phyloP scores from a whole-genome alignment of 306 rosid genomes.

The Gillenia trifoliata region DNA sequence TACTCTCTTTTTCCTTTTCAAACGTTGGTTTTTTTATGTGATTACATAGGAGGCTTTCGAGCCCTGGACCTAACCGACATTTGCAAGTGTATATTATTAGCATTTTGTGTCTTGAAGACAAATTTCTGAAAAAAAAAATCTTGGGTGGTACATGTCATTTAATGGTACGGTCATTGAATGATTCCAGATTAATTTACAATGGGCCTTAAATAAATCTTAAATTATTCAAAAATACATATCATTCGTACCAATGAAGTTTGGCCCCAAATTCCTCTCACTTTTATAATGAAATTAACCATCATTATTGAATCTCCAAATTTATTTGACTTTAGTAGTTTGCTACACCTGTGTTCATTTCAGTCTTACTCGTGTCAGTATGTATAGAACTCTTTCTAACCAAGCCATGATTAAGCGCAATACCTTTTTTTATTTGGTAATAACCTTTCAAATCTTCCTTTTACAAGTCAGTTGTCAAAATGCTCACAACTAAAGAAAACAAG shows the following conservation, averaged over 20 bases:
- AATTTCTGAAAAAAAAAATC: no score
- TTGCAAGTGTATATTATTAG: not conserved
- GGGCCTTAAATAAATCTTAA: no score
- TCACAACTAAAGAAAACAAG: not conserved
- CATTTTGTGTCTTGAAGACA: not conserved
- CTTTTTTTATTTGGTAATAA: not conserved
- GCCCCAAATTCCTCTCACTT: not conserved
- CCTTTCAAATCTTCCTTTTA: not conserved
- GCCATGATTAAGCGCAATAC: not conserved
- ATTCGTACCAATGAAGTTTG: no score
- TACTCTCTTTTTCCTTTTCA: not conserved
- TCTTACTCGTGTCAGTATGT: not conserved
- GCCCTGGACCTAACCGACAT: not conserved
- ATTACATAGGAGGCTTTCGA: not conserved
- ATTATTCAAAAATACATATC: no score
- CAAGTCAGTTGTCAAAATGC: not conserved
- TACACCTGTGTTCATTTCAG: not conserved
- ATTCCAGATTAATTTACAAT: no score
- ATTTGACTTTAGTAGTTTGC: not conserved
- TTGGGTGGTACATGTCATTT: no score
- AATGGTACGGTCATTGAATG: no score
- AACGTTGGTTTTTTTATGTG: not conserved
- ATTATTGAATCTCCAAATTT: not conserved
- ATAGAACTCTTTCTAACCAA: not conserved
- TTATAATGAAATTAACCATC: not conserved